Evolutionary conservation across 306 rosid genomes (phyloP).

Genomic region (Prunus armeniaca): DNA sequence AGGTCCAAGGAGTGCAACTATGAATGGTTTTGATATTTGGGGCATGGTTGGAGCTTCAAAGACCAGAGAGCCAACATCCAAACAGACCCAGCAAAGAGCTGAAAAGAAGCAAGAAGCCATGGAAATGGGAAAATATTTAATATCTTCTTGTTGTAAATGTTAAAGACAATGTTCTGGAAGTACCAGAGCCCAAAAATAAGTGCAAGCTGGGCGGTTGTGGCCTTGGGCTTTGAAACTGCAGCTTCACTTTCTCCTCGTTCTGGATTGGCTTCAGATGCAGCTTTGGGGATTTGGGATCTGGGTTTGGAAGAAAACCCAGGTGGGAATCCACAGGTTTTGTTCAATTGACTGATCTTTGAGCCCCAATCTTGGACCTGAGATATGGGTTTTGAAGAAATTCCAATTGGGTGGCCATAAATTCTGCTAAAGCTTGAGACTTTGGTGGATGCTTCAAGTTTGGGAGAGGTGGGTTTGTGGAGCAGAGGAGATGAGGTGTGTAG

Average conservation of each 20-base stretch:
- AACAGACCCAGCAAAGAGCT: constrained; percentile 83
- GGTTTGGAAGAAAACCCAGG: constrained; percentile 39
- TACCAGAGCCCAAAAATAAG: constrained; percentile 81
- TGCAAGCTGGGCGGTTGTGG: constrained; percentile 55
- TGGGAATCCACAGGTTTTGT: constrained; percentile 24
- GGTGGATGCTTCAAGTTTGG: not conserved
- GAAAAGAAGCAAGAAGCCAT: constrained; percentile 95
- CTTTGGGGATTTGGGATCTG: constrained; percentile 35
- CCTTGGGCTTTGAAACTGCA: constrained; percentile 32
- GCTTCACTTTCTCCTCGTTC: constrained; percentile 18
- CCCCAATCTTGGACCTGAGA: constrained; percentile 37
- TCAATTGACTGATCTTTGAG: constrained; percentile 31
- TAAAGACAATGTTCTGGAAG: constrained; percentile 86
- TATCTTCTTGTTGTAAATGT: constrained; percentile 84
- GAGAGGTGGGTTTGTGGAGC: constrained; percentile 23
- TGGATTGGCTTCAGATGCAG: constrained; percentile 43
- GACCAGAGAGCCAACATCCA: constrained; percentile 90
- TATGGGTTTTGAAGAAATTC: constrained; percentile 30
- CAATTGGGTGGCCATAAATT: constrained; percentile 18
- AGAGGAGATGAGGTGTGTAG: constrained; percentile 2
- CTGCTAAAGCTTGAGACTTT: not conserved
- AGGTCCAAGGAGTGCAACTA: constrained; percentile 84
- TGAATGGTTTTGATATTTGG: constrained; percentile 70
- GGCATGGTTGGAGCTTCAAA: constrained; percentile 75
- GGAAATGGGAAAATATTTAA: constrained; percentile 79